These are phyloP conservation scores for Leucogyrophana mollusca DNA, from an alignment of 768 basidiomycete genomes.

Conservation along the genomic window DNA sequence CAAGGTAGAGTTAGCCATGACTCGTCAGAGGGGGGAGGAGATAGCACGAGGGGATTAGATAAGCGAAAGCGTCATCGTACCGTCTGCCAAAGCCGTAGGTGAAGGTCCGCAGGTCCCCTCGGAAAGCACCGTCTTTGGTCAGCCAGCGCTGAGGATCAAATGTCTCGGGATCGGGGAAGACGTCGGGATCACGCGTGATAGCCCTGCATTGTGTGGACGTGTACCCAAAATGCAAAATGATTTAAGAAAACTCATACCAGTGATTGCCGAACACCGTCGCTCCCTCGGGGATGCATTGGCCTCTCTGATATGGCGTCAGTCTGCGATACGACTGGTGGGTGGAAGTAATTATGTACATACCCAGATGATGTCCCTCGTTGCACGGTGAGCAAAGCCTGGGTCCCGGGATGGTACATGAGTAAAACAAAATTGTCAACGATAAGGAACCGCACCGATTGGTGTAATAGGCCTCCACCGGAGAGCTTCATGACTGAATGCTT, in stretches of 20 bases:
- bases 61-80: no score
- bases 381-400: constrained; percentile 54
- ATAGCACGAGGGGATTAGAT: no score
- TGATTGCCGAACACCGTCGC: constrained; percentile 36
- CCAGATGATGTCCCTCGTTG: constrained; percentile 62
- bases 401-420: neutral
- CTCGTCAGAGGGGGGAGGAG: neutral
- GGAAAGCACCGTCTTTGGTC: constrained; percentile 37
- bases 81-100: constrained; percentile 54
- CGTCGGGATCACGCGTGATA: constrained; percentile 47
- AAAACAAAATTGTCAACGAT: neutral
- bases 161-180: constrained; percentile 49
- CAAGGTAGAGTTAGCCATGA: neutral
- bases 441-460: constrained; percentile 22
- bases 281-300: constrained; percentile 40
- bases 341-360: constrained; percentile 20
- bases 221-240: no score
- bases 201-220: no score
- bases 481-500: constrained; percentile 36
- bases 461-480: constrained; percentile 33
- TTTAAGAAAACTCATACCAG: constrained; percentile 28
- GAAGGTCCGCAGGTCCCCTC: constrained; percentile 46
- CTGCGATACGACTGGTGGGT: no score
- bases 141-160: constrained; percentile 63
- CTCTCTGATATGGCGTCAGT: constrained; percentile 17